phyloP scores from a whole-genome alignment of 2,329 filamentous ascomycete genomes.

The Rhynchosporium agropyri region DNA sequence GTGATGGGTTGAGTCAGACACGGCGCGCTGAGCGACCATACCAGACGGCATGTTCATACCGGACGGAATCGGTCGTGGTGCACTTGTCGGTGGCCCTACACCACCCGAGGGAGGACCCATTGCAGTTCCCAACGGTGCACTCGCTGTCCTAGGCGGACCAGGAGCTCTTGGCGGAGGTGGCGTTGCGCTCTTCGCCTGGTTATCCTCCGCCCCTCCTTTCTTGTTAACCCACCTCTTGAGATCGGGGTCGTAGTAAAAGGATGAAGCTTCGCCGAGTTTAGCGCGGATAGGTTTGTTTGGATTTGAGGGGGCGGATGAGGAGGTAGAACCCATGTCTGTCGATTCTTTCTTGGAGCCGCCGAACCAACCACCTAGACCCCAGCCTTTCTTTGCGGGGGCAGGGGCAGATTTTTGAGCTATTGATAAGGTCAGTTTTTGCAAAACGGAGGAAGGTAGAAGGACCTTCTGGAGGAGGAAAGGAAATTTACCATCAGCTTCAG shows the following conservation, averaged over 20 bases:
- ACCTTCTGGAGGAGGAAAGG: neutral
- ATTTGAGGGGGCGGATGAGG: constrained; percentile 27
- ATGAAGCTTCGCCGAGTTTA: constrained; percentile 91
- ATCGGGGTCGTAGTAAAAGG: constrained; percentile 93
- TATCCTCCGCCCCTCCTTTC: constrained; percentile 69
- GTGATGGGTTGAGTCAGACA: constrained; percentile 8
- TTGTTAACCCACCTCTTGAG: constrained; percentile 99
- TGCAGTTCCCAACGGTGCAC: constrained; percentile 21
- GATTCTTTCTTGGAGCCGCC: constrained; percentile 65
- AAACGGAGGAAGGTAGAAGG: constrained; percentile 26
- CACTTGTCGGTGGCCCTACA: constrained; percentile 16
- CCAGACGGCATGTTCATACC: constrained; percentile 8
- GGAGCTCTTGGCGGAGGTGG: constrained; percentile 75
- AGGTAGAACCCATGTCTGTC: constrained; percentile 37
- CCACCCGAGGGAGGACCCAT: constrained; percentile 9
- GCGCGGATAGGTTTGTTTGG: constrained; percentile 77
- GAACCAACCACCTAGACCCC: constrained; percentile 87
- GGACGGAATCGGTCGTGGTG: constrained; percentile 8
- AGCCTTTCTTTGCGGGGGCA: constrained; percentile 64
- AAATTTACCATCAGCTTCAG: constrained; percentile 69
- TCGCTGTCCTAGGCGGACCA: constrained; percentile 46
- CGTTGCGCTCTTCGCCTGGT: constrained; percentile 62
- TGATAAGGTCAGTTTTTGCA: constrained; percentile 21
- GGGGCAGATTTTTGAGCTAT: constrained; percentile 63
- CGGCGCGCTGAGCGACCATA: constrained; percentile 18